phyloP scores from a whole-genome alignment of 108 stramenopile species.

The Discostella stelligeroides region DNA sequence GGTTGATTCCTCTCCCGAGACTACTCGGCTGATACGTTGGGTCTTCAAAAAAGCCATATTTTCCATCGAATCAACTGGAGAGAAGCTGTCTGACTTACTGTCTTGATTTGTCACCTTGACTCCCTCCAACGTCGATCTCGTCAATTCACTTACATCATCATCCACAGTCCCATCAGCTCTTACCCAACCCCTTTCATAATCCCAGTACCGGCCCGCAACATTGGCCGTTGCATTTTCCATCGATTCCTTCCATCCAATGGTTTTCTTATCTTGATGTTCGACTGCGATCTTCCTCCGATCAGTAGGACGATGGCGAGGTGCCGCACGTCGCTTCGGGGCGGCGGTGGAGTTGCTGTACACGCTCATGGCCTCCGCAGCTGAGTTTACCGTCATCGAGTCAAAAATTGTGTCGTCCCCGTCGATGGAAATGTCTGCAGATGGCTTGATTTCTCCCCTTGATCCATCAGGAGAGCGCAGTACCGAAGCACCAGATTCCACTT shows the following conservation, averaged over 20 bases:
- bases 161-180: slow-evolving; percentile 29
- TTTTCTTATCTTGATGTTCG: slow-evolving; percentile 18
- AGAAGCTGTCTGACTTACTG: not conserved
- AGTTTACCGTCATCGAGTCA: slow-evolving; percentile 35
- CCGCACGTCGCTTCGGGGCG: slow-evolving; percentile 28
- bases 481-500: not conserved
- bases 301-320: slow-evolving; percentile 21
- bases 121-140: slow-evolving; percentile 13
- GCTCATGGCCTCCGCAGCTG: slow-evolving; percentile 30
- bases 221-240: slow-evolving; percentile 71
- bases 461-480: not conserved
- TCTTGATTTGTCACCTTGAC: slow-evolving; percentile 7
- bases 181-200: slow-evolving; percentile 72
- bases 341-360: slow-evolving; percentile 15
- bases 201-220: slow-evolving; percentile 57
- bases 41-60: too few relatives aligned
- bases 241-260: slow-evolving; percentile 68
- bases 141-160: slow-evolving; percentile 49
- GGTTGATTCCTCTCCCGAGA: not conserved
- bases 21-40: not conserved
- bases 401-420: not conserved
- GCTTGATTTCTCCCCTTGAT: not conserved
- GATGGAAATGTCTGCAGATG: not conserved
- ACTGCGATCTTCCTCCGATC: slow-evolving; percentile 36
- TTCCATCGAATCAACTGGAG: not conserved